Conservation (phyloP, 805 yeast genomes). For the Saccharomycopsis capsularis region DNA sequence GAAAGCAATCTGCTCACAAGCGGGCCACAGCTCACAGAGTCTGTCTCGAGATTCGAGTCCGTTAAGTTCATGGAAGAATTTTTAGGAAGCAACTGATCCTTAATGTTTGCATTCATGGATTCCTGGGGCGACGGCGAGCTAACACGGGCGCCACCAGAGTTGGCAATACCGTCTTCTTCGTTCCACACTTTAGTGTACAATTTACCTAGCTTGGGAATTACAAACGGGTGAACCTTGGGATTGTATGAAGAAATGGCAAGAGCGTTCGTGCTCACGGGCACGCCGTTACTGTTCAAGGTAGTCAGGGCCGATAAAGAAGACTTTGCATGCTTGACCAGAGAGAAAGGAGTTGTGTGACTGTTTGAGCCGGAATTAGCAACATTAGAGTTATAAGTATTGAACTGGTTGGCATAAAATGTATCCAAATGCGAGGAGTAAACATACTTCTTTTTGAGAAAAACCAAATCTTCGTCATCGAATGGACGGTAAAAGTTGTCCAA, state of each 20-base stretch:
- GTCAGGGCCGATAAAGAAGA: constrained; percentile 1
- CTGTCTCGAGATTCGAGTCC: constrained; percentile 62
- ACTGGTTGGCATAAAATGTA: constrained; percentile 16
- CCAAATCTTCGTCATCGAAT: constrained; percentile 73
- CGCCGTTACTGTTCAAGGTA: neutral
- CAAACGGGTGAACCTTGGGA: constrained; percentile 62
- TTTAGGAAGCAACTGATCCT: constrained; percentile 37
- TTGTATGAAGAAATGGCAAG: constrained; percentile 41
- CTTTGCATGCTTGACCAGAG: neutral
- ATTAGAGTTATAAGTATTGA: neutral
- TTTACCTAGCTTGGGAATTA: constrained; percentile 82
- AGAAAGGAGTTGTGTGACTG: neutral
- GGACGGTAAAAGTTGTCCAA: constrained; percentile 80
- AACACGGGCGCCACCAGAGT: constrained; percentile 26
- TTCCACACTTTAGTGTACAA: constrained; percentile 80
- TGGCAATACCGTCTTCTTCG: constrained; percentile 54
- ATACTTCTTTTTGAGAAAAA: constrained; percentile 56
- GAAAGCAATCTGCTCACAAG: constrained; percentile 74
- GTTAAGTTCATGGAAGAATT: constrained; percentile 50
- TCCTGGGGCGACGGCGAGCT: constrained; percentile 6
- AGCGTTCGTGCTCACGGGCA: neutral
- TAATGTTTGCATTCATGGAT: constrained; percentile 3
- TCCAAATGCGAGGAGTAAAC: constrained; percentile 28
- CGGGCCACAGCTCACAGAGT: constrained; percentile 84
- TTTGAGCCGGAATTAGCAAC: neutral